Conservation (phyloP, 78 protist species). For the Pelomyxa schiedti region DNA sequence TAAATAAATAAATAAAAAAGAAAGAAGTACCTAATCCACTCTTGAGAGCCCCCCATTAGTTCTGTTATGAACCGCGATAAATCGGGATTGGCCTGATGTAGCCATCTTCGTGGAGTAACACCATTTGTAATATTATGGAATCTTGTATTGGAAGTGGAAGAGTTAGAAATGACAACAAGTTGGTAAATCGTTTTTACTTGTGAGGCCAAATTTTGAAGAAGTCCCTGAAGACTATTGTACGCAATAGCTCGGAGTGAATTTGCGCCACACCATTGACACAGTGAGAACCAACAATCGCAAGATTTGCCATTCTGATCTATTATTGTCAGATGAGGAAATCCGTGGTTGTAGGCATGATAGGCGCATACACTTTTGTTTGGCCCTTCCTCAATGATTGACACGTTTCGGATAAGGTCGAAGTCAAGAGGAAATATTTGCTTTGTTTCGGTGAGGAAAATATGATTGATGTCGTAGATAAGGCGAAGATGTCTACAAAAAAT, state of each 20-base stretch:
- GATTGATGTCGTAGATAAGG: conserved; percentile 89
- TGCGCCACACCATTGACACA: conserved; percentile 93
- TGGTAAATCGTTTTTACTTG: too few relatives aligned
- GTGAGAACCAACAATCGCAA: conserved; percentile 77
- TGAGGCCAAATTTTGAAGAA: conserved; percentile 68
- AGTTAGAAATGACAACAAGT: too few relatives aligned
- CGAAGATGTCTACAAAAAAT: too few relatives aligned
- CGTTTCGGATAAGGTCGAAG: conserved; percentile 30
- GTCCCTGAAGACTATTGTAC: conserved; percentile 56
- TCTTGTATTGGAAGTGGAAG: too few relatives aligned
- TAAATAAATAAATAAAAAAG: too few relatives aligned
- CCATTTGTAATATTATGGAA: conserved; percentile 94
- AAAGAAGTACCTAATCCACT: too few relatives aligned
- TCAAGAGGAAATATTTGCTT: conserved; percentile 56
- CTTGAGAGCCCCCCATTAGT: conserved; percentile 47
- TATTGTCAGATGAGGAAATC: background rate
- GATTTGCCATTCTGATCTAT: conserved; percentile 80
- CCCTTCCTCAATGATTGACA: conserved; percentile 82
- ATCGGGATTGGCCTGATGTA: conserved; percentile 72
- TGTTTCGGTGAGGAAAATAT: conserved; percentile 46
- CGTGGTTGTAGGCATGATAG: too few relatives aligned
- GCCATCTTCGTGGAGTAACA: conserved; percentile 94
- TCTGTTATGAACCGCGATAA: conserved; percentile 54
- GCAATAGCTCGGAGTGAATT: conserved; percentile 81
- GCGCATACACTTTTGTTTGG: conserved; percentile 41